Evolutionary conservation across 208 protist genomes (phyloP).

Genomic region (Phytomonas sp.): DNA sequence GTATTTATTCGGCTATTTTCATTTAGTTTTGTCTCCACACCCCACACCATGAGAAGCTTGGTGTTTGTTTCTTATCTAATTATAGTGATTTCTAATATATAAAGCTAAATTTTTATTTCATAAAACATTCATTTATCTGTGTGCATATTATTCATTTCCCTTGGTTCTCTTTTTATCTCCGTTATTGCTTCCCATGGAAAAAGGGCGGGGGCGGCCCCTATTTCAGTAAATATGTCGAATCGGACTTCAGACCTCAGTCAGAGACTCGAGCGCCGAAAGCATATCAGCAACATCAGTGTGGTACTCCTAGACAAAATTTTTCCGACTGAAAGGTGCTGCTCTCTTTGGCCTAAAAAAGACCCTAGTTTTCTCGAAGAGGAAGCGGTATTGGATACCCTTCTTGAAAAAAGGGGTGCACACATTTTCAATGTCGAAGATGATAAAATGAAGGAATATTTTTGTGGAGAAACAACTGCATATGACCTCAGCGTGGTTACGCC

Average conservation of each 20-base stretch:
- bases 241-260: neutral
- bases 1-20: neutral
- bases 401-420: neutral
- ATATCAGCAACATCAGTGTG: neutral
- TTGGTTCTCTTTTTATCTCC: neutral
- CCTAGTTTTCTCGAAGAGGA: neutral
- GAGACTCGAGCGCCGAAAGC: neutral
- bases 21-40: neutral
- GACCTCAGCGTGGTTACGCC: neutral
- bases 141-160: neutral
- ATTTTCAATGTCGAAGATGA: neutral
- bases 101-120: neutral
- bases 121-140: neutral
- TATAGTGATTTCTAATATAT: neutral
- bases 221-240: neutral
- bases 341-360: neutral
- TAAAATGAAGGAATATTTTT: neutral
- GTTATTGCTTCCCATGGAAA: neutral
- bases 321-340: neutral
- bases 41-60: neutral
- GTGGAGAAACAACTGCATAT: neutral
- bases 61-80: neutral
- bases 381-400: neutral
- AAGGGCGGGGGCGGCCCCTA: neutral
- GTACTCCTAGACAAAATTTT: neutral